These are phyloP conservation scores for Schoenoplectus triqueter DNA, from an alignment of 202 grass and related monocot genomes.

Conservation along the genomic window DNA sequence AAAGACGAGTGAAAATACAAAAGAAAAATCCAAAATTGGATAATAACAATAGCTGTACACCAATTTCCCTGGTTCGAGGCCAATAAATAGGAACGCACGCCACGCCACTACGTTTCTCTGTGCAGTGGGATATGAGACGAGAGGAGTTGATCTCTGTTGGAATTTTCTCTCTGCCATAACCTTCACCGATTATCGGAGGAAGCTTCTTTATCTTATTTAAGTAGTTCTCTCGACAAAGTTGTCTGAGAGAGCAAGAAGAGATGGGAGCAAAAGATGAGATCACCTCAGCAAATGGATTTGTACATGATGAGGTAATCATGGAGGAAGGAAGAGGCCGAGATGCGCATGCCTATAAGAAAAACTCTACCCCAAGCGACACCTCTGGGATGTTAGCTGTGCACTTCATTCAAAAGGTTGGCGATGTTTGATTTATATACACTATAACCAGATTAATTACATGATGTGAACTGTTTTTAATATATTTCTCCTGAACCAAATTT, in stretches of 20 bases:
- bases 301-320: conserved; percentile 63
- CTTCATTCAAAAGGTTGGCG: conserved; percentile 79
- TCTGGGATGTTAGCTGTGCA: conserved; percentile 50
- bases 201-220: background rate
- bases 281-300: conserved; percentile 49
- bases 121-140: background rate
- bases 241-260: too few relatives aligned
- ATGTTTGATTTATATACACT: background rate
- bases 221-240: conserved; percentile 21
- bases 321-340: conserved; percentile 63
- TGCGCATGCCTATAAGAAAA: conserved; percentile 37
- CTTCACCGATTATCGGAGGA: background rate
- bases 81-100: conserved; percentile 46
- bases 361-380: conserved; percentile 27
- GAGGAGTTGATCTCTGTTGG: conserved; percentile 16
- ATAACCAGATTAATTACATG: background rate
- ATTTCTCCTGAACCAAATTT: background rate
- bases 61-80: background rate
- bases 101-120: background rate
- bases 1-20: background rate
- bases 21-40: conserved; percentile 11
- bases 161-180: conserved; percentile 7
- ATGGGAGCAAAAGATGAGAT: conserved; percentile 70
- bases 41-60: background rate
- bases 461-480: background rate